Conservation (phyloP, 1,284 basidiomycete genomes). For the Uromyces viciae-fabae region DNA sequence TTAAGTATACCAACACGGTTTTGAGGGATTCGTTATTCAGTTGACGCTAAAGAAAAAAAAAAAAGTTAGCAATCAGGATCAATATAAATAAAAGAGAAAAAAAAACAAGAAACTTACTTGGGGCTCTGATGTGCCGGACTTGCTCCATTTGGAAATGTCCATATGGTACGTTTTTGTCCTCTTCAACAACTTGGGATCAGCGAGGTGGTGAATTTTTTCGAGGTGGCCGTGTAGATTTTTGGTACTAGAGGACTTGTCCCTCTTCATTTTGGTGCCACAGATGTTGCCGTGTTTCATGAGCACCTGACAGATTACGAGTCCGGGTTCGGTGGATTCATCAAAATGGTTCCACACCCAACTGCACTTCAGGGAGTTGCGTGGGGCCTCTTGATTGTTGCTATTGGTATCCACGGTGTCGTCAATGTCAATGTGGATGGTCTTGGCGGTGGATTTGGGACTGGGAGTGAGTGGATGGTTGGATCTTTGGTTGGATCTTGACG, state of each 20-base stretch:
- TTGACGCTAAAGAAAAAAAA: neutral
- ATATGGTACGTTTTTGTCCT: too few species aligned
- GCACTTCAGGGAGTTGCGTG: neutral
- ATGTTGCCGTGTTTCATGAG: neutral
- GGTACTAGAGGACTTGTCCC: neutral
- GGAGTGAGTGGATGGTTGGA: too few species aligned
- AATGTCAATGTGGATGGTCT: neutral
- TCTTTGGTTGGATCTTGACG: too few species aligned
- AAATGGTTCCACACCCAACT: constrained; percentile 24
- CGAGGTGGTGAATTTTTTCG: neutral
- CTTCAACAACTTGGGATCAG: neutral
- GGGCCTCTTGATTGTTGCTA: neutral
- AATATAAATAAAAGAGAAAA: too few species aligned
- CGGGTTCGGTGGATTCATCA: neutral
- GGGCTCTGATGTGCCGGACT: too few species aligned
- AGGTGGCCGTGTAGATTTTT: constrained; percentile 6
- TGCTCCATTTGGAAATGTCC: too few species aligned
- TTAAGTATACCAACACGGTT: neutral
- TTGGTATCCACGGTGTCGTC: too few species aligned
- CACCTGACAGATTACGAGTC: neutral
- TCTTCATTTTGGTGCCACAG: neutral
- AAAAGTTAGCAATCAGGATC: too few species aligned
- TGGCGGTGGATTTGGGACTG: too few species aligned
- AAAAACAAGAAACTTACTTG: too few species aligned
- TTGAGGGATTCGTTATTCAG: neutral